A percentile compares a stretch with the other conserved stretches of the same genome.
Conservation (phyloP, 1,139 yeast genomes). For the Candida glucosophila region DNA sequence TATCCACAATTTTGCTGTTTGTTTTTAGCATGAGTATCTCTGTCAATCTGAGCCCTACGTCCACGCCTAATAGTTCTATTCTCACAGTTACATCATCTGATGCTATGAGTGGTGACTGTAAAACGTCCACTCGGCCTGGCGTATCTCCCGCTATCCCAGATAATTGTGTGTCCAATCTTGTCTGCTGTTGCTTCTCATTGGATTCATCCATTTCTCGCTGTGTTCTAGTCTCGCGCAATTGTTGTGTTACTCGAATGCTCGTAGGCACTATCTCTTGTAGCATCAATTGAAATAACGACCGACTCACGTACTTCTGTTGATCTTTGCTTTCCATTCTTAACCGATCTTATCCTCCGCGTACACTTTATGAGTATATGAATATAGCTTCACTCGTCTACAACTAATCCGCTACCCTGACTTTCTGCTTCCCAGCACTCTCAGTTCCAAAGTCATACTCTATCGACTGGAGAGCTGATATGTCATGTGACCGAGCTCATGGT, state of each 20-base stretch:
- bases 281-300: conserved; percentile 48
- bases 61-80: conserved; percentile 62
- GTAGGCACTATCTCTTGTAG: conserved; percentile 72
- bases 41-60: conserved; percentile 65
- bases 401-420: too few species aligned
- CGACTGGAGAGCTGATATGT: too few species aligned
- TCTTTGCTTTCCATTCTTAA: conserved; percentile 3
- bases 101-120: conserved; percentile 24
- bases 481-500: too few species aligned
- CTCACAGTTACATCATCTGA: conserved; percentile 53
- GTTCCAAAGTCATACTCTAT: too few species aligned
- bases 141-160: conserved; percentile 17
- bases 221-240: conserved; percentile 7
- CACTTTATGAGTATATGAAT: too few species aligned
- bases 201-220: not conserved
- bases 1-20: conserved; percentile 44
- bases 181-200: conserved; percentile 6
- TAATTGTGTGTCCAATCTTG: conserved; percentile 15
- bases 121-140: conserved; percentile 36
- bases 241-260: conserved; percentile 47
- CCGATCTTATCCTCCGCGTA: too few species aligned
- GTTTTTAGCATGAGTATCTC: conserved; percentile 57
- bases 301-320: conserved; percentile 28
- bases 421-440: too few species aligned
- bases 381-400: too few species aligned